These are phyloP conservation scores for Fusarium goolgardi DNA, from an alignment of 2,329 filamentous ascomycete species.

Conservation along the genomic window DNA sequence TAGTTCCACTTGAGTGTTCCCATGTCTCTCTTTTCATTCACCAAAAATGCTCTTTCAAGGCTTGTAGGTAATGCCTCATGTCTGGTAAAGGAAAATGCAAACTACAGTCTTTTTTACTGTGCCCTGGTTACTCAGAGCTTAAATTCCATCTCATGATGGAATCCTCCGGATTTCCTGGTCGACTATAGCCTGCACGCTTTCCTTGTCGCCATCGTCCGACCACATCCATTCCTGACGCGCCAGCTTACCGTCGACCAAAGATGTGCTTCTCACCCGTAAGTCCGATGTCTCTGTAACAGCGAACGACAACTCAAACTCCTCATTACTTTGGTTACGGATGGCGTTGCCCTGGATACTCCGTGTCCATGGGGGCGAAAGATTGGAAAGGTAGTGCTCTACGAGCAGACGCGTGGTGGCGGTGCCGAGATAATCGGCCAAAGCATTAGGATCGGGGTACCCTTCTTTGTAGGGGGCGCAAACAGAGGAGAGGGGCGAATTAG, in stretches of 20 bases:
- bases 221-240: constrained; percentile 49
- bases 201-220: constrained; percentile 35
- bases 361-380: constrained; percentile 45
- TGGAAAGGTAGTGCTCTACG: constrained; percentile 51
- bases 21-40: neutral
- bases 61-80: neutral
- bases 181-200: constrained; percentile 43
- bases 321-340: constrained; percentile 47
- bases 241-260: constrained; percentile 28
- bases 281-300: constrained; percentile 40
- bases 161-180: constrained; percentile 27
- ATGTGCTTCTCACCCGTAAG: constrained; percentile 42
- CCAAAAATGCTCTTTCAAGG: neutral
- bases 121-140: neutral
- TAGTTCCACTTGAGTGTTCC: neutral
- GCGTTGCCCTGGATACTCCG: constrained; percentile 50
- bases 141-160: constrained; percentile 30
- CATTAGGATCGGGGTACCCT: constrained; percentile 58
- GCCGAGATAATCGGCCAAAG: constrained; percentile 60
- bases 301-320: constrained; percentile 51
- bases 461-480: constrained; percentile 59
- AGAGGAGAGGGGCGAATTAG: constrained; percentile 51
- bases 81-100: neutral
- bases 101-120: too few relatives aligned
- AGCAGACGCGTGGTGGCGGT: constrained; percentile 57